Percentiles rank a stretch among this genome's conserved stretches.
Evolutionary conservation across 768 basidiomycete genomes (phyloP).

Genomic region (Lyophyllum atratum): DNA sequence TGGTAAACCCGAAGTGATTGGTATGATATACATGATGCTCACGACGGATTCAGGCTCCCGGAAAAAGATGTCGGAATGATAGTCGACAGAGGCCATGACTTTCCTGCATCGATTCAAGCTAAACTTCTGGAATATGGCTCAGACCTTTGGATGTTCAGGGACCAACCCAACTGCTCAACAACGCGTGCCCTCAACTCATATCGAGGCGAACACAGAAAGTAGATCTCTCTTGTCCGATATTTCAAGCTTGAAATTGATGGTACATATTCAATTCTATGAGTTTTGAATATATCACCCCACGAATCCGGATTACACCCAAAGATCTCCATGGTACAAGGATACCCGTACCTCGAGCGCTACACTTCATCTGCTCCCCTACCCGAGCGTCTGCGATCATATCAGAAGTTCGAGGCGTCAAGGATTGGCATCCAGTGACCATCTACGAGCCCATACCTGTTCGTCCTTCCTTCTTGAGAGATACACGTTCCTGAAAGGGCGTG

Average conservation of each 20-base stretch:
- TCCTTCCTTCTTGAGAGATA: constrained; percentile 9
- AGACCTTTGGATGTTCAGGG: constrained; percentile 79
- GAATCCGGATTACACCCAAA: constrained; percentile 67
- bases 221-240: constrained; percentile 6
- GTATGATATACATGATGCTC: not conserved
- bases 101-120: constrained; percentile 57
- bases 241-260: not conserved
- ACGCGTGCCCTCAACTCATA: constrained; percentile 78
- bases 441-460: constrained; percentile 89
- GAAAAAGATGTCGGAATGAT: constrained; percentile 75
- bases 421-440: constrained; percentile 68
- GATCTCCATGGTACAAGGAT: constrained; percentile 63
- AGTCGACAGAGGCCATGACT: constrained; percentile 79
- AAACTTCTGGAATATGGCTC: constrained; percentile 62
- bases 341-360: constrained; percentile 54
- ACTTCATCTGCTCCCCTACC: constrained; percentile 84
- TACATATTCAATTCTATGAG: constrained; percentile 41
- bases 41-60: constrained; percentile 54
- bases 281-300: constrained; percentile 77
- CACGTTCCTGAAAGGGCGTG: not conserved
- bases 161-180: constrained; percentile 55
- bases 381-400: constrained; percentile 68
- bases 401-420: constrained; percentile 53
- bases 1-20: constrained; percentile 46
- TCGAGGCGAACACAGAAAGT: constrained; percentile 73